Base-by-base conservation (phyloP, 306 rosid genomes). In the Fragaria vesca region DNA sequence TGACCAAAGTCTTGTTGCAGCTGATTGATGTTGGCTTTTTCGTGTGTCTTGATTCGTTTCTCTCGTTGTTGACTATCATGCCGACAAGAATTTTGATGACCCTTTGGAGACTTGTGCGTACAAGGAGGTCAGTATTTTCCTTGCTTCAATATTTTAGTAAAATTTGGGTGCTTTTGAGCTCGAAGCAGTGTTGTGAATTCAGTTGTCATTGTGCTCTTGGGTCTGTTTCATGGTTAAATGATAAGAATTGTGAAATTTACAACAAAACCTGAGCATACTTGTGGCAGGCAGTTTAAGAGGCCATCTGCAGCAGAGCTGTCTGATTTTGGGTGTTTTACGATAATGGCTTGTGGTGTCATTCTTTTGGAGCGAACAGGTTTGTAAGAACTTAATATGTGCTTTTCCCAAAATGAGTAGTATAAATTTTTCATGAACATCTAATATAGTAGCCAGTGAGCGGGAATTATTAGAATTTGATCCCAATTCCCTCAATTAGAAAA, bases 1-100 rank as follows among this genome's bases (percentile, higher is more conserved):
- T 80, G 26, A 3, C 26, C 0, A 0, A 36, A 6, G 0, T 81
- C 69, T 86, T 84, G 93, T 85, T 85, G 96, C 99, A 95, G 99
- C 99, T 95, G 79, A 95, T 95, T 83, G 86, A 89, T 73, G 97
- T 95, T 77, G 99, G 99, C 72, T 91, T 93, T 91, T 95, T 95
- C 60, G 97, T 95, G 87, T 95, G 99, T 90, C 75, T 95, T 60
- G 97, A 95, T 86, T 95, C 99, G 40, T 95, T 95, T 91, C 89
- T 95, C 76, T 93, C 99, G n/a, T 65, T 95, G 76, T 81, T 95
- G 87, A 95, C 99, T 75, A 77, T 95, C 87, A 93, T 93, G 99
- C 99, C 99, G 32, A 88, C 96, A 51, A 91, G 99, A 86, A 80
- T 91, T 58, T 20, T 84, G 84, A 88, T 88, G 85, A 81, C 96